Evolutionary conservation across 192 early-diverging fungal species (phyloP), one percentile per base, ranked within the genome.

Genomic region (Coemansia sp.): DNA sequence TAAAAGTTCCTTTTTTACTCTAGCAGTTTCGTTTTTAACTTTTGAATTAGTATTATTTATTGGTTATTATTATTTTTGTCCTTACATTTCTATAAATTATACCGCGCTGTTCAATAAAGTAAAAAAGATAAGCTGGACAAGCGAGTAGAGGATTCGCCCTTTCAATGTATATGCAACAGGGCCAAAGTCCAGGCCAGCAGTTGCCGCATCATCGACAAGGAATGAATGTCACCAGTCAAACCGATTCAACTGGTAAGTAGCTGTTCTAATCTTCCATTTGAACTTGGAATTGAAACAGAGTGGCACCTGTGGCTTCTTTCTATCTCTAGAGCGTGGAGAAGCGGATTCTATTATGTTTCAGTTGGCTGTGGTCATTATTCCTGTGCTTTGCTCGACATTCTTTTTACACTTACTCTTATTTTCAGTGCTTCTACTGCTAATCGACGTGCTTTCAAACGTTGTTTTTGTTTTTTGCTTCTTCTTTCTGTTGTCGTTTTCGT

Each of bases 131-230:
- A 49, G 16, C 57, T 59, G 57, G 52, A 54, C 52, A 23, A 26
- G 21, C 52, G 23, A 61, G 56, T 58, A 26, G 26, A 26, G 26
- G 56, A 40, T 40, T 58, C 26, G 1, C 23, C 39, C 56, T 40
- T 58, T 40, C 56, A 73, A 80, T 80, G 78, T 80, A 80, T 60
- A 72, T 80, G 78, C 78, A 71, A 65, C 72, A 75, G 70, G 78
- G 78, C 70, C 78, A 75, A 67, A 70, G 69, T 65, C 78, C 78
- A 45, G 78, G 73, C 78, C 78, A 80, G 57, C 78, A 75, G 68
- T 57, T 80, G 72, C 56, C 78, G 62, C 74, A 70, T 64, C 47
- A 50, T 15, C 59, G 69, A 19, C 78, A 71, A 48, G 72, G 78
- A 69, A 69, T 80, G 72, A 56, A 72, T 60, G 64, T 21, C 37